These are phyloP conservation scores for Sambucus nigra DNA, from an alignment of 129 eudicot genomes.

Conservation along the genomic window DNA sequence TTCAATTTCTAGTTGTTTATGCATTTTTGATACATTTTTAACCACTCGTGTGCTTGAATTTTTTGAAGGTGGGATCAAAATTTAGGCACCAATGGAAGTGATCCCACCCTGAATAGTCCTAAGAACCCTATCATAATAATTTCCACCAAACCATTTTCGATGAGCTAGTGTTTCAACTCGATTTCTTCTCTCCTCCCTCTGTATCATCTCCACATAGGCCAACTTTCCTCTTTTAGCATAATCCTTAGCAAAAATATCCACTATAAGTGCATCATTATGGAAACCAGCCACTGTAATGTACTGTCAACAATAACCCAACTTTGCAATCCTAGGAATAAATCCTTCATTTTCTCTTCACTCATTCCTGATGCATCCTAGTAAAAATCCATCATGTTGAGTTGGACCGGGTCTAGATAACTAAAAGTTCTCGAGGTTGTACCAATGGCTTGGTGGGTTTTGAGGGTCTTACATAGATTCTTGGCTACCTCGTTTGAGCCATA, in stretches of 20 bases:
- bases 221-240: constrained; percentile 75
- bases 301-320: constrained; percentile 90
- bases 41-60: too few species aligned
- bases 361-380: constrained; percentile 99
- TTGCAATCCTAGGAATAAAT: constrained; percentile 84
- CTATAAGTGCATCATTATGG: constrained; percentile 68
- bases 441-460: constrained; percentile 72
- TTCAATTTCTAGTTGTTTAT: too few species aligned
- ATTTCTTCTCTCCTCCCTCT: constrained; percentile 76
- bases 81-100: constrained; percentile 93
- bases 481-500: constrained; percentile 80
- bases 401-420: constrained; percentile 91
- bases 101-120: constrained; percentile 98
- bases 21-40: too few species aligned
- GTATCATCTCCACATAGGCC: constrained; percentile 94
- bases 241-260: constrained; percentile 84
- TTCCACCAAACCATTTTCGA: constrained; percentile 98
- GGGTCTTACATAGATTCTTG: constrained; percentile 89
- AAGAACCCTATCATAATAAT: constrained; percentile 83
- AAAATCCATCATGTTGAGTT: constrained; percentile 97
- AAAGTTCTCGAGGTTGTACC: constrained; percentile 90
- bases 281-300: constrained; percentile 93
- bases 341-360: constrained; percentile 78
- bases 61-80: too few species aligned
- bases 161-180: constrained; percentile 95